Evolutionary conservation across 768 basidiomycete genomes (phyloP).

Genomic region (Calocybe cyanea): DNA sequence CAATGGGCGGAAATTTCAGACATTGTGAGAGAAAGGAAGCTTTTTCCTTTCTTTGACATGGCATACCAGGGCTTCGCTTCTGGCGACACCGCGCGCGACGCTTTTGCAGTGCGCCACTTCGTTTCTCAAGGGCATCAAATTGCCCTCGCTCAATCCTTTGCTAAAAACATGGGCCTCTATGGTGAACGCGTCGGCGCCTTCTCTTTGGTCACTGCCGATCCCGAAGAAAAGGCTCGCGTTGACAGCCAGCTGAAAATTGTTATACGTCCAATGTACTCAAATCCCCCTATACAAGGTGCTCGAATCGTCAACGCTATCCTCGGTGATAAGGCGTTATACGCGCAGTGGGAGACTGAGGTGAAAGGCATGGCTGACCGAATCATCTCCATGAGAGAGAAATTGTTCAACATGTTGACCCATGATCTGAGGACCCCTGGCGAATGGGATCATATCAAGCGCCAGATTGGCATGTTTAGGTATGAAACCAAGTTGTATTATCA

Average conservation of each 20-base stretch:
- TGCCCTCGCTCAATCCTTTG: conserved; percentile 92
- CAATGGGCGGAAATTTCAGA: conserved; percentile 93
- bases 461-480: conserved; percentile 98
- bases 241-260: conserved; percentile 95
- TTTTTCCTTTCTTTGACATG: conserved; percentile 99
- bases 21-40: conserved; percentile 79
- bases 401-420: conserved; percentile 74
- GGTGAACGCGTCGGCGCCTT: conserved; percentile 98
- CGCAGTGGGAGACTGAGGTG: conserved; percentile 88
- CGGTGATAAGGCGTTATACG: conserved; percentile 66
- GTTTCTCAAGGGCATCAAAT: conserved; percentile 86
- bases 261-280: conserved; percentile 96
- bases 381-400: conserved; percentile 84
- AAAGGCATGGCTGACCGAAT: conserved; percentile 95
- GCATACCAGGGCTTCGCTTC: conserved; percentile 99
- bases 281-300: conserved; percentile 91
- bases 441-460: conserved; percentile 93
- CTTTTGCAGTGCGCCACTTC: conserved; percentile 94
- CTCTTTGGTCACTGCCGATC: conserved; percentile 67
- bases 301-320: conserved; percentile 85
- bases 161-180: conserved; percentile 99
- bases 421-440: conserved; percentile 87
- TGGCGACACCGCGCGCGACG: conserved; percentile 85
- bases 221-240: conserved; percentile 80
- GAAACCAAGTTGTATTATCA: conserved; percentile 13